Evolutionary conservation across 2,329 filamentous ascomycete species (phyloP), one percentile per base, ranked within the genome.

Genomic region (Nemania serpens): DNA sequence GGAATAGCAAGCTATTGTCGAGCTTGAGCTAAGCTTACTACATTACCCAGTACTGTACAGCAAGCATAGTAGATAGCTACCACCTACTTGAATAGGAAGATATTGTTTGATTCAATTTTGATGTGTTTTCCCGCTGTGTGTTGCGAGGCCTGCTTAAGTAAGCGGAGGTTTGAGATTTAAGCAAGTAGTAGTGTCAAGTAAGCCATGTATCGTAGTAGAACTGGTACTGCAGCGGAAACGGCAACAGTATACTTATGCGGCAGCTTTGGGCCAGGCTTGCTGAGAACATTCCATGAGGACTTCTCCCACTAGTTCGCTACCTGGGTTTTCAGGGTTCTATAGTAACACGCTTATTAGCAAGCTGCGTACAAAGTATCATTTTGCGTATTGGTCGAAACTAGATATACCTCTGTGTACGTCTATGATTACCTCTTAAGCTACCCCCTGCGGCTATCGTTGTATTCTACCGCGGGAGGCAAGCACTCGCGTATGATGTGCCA

Each of bases 271-370:
- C 45, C 13, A 48, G 13, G 22, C 17, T 20, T 15, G 29, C 45
- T 25, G 45, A 34, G 36, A 12, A 39, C 7, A 29, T 29, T 29
- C 25, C 25, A 29, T 29, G 25, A 29, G 3, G 68, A 68, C n/a
- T 67, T 79, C 49, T 71, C 79, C 39, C 76, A 79, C 68, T 29
- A 7, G 7, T 7, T 68, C 74, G 3, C 84, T 91, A 52, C 88
- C 88, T 3, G 70, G 79, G 13, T 88, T 89, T 69, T 81, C 83
- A 1, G 88, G 88, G 22, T 20, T 15, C 20, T 89, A 90, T 72
- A 82, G 82, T 63, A 88, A 90, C 72, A 80, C 89, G 29, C 86
- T 87, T 5, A 25, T 25, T 25, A 25, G 18, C 12, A 59, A 75
- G 1, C 77, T 78, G 12, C 73, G 75, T n/a, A n/a, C n/a, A n/a